Evolutionary conservation across 345 rosid species (phyloP).

Genomic region (Gossypium rotundifolium): DNA sequence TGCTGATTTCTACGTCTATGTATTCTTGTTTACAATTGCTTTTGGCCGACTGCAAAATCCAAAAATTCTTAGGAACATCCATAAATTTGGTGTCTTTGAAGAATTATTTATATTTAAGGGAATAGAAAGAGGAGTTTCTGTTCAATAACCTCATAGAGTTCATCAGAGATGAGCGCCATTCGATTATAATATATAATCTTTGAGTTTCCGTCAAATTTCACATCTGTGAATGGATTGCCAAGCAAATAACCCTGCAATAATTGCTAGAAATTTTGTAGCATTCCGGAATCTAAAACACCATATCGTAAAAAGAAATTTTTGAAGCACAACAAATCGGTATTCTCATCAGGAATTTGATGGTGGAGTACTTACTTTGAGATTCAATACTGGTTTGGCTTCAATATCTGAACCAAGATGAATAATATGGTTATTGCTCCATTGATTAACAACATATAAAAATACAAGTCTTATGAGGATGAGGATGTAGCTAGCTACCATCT

Average conservation of each 20-base stretch:
- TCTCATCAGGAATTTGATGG: neutral
- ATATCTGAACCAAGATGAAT: conserved; percentile 13
- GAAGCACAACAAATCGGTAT: neutral
- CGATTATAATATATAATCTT: conserved; percentile 34
- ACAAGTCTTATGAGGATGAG: neutral
- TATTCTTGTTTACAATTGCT: conserved; percentile 28
- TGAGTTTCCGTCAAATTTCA: conserved; percentile 23
- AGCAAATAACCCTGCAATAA: conserved; percentile 40
- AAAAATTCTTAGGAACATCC: neutral
- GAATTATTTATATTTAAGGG: neutral
- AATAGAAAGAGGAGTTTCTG: neutral
- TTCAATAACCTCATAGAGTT: conserved; percentile 40
- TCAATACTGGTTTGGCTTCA: conserved; percentile 20
- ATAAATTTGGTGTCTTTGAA: neutral
- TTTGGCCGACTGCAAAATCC: conserved; percentile 20
- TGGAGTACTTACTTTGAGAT: conserved; percentile 31
- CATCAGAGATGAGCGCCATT: conserved; percentile 50
- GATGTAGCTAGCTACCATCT: neutral
- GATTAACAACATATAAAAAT: neutral
- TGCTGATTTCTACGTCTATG: neutral
- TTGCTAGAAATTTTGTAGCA: neutral
- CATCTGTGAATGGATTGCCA: conserved; percentile 36
- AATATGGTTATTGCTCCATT: neutral
- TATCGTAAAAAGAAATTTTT: neutral
- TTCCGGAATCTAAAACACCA: neutral